Base-by-base conservation (phyloP, 192 early-diverging fungal species). In the Coemansia sp. region DNA sequence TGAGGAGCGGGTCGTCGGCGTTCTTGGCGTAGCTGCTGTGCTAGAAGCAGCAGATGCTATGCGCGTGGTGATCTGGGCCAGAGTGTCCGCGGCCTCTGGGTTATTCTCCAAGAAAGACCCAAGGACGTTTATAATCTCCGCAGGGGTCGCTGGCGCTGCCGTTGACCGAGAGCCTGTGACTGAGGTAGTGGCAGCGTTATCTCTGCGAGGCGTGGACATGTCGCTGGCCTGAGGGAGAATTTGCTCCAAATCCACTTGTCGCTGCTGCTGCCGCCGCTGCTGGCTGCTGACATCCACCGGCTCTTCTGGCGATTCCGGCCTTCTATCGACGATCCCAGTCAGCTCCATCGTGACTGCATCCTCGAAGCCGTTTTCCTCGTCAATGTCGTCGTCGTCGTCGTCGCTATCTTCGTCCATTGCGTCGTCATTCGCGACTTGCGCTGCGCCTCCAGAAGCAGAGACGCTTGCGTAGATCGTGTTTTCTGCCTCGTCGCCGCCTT, bases 281-380 rank as follows among this genome's bases (percentile, higher is more conserved):
- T n/a, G n/a, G n/a, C n/a, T n/a, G n/a, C n/a, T n/a, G n/a, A n/a
- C n/a, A n/a, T n/a, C n/a, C n/a, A n/a, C n/a, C n/a, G n/a, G n/a
- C n/a, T n/a, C n/a, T 16, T 42, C 39, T 6, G 61, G 48, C n/a
- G 32, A 24, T 16, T 20, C 49, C 6, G 51, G 35, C 16, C 53
- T 58, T 19, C 65, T 51, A 19, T 62, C 20, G 20, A 79, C 61
- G 27, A 79, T 52, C 13, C 76, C 76, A 4, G 76, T 79, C 1
- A 79, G 71, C 35, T 79, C 76, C 76, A 64, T 64, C 18, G 62
- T 56, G 3, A 50, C 55, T 4, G 39, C 46, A 48, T 51, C 48
- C 8, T 76, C 68, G 10, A 62, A 58, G 4, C 57, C 65, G 53
- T 64, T 64, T n/a, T 58, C 45, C 1, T 32, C 52, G 6, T 58